Base-by-base conservation (phyloP, 2,329 filamentous ascomycete species). In the Colletotrichum tabaci region DNA sequence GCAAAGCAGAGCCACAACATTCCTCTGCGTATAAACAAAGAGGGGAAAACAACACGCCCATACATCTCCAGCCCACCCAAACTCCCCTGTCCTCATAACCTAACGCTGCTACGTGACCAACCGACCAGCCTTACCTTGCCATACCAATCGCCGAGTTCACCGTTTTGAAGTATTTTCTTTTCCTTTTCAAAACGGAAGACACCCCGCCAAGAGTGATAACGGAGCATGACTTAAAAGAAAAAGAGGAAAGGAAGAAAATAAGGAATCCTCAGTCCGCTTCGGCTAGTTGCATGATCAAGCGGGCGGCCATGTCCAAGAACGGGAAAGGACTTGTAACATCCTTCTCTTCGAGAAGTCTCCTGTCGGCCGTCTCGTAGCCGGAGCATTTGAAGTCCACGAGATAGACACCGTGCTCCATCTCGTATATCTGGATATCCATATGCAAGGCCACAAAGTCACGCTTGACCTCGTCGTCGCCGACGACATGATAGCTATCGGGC, bases 361-460 rank as follows among this genome's bases (percentile, higher is more conserved):
- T 92, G 66, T 96, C 87, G 15, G 86, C 79, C 57, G 88, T 94
- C 84, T 99, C 96, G 83, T 99, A 99, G 23, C 96, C 96, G 16
- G 96, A 95, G 81, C 96, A 98, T 81, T 98, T 98, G 87, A 99
- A 99, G 81, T 99, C 96, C 60, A 99, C 96, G 74, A 99, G 92
- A 82, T 96, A 98, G 75, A 96, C 96, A 66, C 94, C 93, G 69
- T 91, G 91, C 81, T 98, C 96, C 86, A 98, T 95, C 79, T 95
- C 93, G 82, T 98, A 98, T 62, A 98, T 92, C 80, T 98, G 96
- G 74, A 99, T 98, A 75, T 97, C 95, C 80, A 99, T 91, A 79
- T 98, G 96, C 78, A 98, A 93, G 79, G 93, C 96, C n/a, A 97
- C 91, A 66, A 93, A 93, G 74, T 94, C 90, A 63, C 82, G 84